A percentile compares a stretch with the other conserved stretches of the same genome.
phyloP scores from a whole-genome alignment of 768 basidiomycete genomes.

The Kwoniella sp. region DNA sequence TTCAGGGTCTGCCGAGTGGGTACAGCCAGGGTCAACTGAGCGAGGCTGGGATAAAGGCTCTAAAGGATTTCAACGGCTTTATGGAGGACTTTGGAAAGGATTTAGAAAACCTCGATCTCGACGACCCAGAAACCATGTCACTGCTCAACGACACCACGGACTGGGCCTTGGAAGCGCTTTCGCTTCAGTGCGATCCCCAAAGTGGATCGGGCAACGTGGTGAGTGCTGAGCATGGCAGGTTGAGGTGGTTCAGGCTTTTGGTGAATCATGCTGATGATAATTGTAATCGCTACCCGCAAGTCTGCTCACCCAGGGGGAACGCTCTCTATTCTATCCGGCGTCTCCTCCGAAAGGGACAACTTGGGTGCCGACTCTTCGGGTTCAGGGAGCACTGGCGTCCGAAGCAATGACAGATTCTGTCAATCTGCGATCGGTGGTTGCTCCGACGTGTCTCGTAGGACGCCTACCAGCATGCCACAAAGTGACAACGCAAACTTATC shows the following conservation, averaged over 20 bases:
- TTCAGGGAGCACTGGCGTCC: background rate
- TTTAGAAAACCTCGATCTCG: background rate
- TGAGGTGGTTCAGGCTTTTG: too few relatives aligned
- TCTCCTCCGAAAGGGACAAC: background rate
- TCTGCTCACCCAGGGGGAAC: too few relatives aligned
- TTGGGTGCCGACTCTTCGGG: background rate
- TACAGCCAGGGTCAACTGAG: background rate
- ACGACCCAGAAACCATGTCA: background rate
- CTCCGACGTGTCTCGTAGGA: background rate
- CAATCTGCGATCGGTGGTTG: too few relatives aligned
- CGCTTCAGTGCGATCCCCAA: background rate
- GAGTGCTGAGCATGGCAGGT: too few relatives aligned
- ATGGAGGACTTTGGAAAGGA: background rate
- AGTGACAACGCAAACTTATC: background rate
- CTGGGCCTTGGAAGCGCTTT: background rate
- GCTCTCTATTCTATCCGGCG: too few relatives aligned
- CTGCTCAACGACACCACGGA: background rate
- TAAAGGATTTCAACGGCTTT: background rate
- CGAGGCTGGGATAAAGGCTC: background rate
- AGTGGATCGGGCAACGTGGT: background rate
- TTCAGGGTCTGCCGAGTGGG: background rate
- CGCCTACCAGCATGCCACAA: background rate
- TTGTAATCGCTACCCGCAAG: background rate
- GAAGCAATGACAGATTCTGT: background rate
- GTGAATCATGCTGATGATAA: too few relatives aligned